These are phyloP conservation scores for Allium cepa DNA, from an alignment of 106 monocot genomes.

Conservation along the genomic window DNA sequence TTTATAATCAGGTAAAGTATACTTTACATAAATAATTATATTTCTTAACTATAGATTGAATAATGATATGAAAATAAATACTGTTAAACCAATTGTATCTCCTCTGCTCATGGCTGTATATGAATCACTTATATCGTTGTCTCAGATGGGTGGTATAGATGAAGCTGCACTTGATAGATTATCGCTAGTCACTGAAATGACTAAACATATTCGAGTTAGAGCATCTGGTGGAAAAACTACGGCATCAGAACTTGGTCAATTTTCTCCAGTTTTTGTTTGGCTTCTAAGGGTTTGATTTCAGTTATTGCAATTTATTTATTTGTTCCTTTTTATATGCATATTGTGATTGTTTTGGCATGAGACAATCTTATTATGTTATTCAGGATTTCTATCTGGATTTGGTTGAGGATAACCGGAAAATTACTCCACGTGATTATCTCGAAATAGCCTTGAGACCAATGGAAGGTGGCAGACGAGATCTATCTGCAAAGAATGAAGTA, in stretches of 20 bases:
- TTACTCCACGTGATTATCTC: slow-evolving; percentile 91
- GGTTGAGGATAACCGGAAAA: slow-evolving; percentile 64
- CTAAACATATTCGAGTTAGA: slow-evolving; percentile 92
- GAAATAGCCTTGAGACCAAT: slow-evolving; percentile 89
- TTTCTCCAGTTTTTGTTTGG: slow-evolving; percentile 75
- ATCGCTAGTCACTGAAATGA: slow-evolving; percentile 94
- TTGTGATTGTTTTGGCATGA: not conserved
- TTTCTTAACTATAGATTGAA: too few relatives aligned
- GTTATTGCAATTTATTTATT: not conserved
- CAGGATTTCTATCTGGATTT: slow-evolving; percentile 96
- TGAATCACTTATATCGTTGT: not conserved
- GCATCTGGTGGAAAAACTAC: slow-evolving; percentile 69
- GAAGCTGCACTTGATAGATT: slow-evolving; percentile 94
- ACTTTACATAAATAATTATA: not conserved
- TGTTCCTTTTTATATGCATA: not conserved
- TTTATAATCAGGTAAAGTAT: slow-evolving; percentile 78
- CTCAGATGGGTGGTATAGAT: slow-evolving; percentile 99
- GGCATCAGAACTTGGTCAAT: slow-evolving; percentile 59
- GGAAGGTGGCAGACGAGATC: slow-evolving; percentile 58
- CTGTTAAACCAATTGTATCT: too few relatives aligned
- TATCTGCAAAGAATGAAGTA: slow-evolving; percentile 89
- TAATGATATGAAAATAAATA: too few relatives aligned
- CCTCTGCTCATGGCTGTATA: too few relatives aligned
- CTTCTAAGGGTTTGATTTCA: slow-evolving; percentile 46
- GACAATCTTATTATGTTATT: not conserved